Conservation (phyloP, 306 rosid species). For the Inga laurina region DNA sequence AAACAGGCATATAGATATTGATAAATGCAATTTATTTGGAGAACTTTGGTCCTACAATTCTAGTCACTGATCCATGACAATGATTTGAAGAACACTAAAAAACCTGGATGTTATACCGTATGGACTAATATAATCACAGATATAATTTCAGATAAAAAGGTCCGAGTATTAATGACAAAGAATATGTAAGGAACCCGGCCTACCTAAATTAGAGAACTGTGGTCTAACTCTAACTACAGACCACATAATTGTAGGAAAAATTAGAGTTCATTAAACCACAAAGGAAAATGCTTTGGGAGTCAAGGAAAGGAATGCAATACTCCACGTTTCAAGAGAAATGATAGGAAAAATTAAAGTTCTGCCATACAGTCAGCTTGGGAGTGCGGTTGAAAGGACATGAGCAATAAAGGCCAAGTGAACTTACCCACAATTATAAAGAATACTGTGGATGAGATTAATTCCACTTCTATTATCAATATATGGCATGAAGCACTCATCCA, state of each 20-base stretch:
- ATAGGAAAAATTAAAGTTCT: not conserved
- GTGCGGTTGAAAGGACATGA: not conserved
- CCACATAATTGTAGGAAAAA: not conserved
- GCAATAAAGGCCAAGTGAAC: constrained; percentile 26
- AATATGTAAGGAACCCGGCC: not conserved
- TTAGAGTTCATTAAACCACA: not conserved
- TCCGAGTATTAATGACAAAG: not conserved
- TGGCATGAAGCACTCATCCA: constrained; percentile 74
- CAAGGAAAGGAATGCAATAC: not conserved
- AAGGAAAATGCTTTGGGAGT: not conserved
- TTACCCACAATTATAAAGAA: constrained; percentile 72
- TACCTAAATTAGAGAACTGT: not conserved
- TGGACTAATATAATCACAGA: not conserved
- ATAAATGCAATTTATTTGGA: not conserved
- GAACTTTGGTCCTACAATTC: not conserved
- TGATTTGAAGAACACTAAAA: not conserved
- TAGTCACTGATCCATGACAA: not conserved
- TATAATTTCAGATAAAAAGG: not conserved
- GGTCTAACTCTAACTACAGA: not conserved
- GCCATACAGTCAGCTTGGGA: not conserved
- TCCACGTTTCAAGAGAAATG: not conserved
- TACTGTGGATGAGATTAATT: constrained; percentile 57
- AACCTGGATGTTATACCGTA: not conserved
- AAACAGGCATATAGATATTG: not conserved
- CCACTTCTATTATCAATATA: constrained; percentile 59